phyloP scores from a whole-genome alignment of 805 yeast genomes.

The Pichia deserticola region DNA sequence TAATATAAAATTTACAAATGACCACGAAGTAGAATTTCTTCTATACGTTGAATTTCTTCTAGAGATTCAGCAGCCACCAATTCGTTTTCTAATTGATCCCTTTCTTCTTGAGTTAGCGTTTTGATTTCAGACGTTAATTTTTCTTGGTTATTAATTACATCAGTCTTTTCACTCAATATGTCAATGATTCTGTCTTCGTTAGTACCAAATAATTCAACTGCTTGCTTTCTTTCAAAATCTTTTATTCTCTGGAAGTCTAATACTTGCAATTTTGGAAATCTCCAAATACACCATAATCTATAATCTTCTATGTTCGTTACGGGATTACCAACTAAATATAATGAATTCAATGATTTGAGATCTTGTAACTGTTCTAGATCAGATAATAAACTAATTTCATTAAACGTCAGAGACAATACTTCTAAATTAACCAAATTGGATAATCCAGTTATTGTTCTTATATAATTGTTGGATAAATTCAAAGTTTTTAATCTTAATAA shows the following conservation, averaged over 20 bases:
- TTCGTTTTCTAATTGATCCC: constrained; percentile 40
- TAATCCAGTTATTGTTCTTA: constrained; percentile 34
- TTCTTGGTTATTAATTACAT: no score
- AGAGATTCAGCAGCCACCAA: constrained; percentile 58
- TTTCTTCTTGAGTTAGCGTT: constrained; percentile 50
- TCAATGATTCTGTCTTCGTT: constrained; percentile 1
- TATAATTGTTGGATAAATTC: constrained; percentile 56
- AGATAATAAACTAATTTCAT: constrained; percentile 39
- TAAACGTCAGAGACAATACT: constrained; percentile 45
- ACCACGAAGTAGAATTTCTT: constrained; percentile 40
- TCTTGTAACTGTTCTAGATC: constrained; percentile 34
- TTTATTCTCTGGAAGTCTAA: constrained; percentile 65
- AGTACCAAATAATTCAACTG: constrained; percentile 37
- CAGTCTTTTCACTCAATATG: not conserved
- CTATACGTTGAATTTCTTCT: constrained; percentile 69
- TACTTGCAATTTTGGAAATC: constrained; percentile 53
- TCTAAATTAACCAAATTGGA: constrained; percentile 35
- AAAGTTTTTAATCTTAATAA: constrained; percentile 41
- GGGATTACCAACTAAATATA: constrained; percentile 55
- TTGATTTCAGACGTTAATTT: no score
- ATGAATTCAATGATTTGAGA: constrained; percentile 36
- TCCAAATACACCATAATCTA: constrained; percentile 51
- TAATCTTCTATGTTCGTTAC: constrained; percentile 45
- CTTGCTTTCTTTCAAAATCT: constrained; percentile 41
- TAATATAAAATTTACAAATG: constrained; percentile 12